Evolutionary conservation across 768 basidiomycete species (phyloP).

Genomic region (Amanita muscaria): DNA sequence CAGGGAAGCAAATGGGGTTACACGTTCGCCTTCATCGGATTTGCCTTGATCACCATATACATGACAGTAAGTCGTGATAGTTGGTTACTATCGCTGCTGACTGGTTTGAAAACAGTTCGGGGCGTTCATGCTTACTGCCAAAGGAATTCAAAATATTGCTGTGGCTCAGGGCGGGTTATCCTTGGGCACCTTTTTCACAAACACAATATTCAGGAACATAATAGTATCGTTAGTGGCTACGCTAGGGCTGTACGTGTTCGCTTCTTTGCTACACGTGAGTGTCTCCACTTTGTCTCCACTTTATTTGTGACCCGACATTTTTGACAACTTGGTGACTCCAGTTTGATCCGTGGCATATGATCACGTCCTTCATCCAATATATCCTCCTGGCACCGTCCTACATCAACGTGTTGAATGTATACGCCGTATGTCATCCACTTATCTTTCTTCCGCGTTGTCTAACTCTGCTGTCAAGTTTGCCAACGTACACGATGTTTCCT

Average conservation of each 20-base stretch:
- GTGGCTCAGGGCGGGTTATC: conserved; percentile 35
- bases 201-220: conserved; percentile 77
- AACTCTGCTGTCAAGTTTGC: conserved; percentile 43
- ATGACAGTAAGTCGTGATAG: conserved; percentile 63
- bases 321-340: conserved; percentile 20
- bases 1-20: conserved; percentile 87
- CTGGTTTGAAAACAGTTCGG: conserved; percentile 38
- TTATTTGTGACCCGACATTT: not conserved
- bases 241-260: conserved; percentile 77
- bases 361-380: conserved; percentile 94
- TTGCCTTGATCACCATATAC: conserved; percentile 87
- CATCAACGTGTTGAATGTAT: conserved; percentile 89
- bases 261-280: conserved; percentile 81
- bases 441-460: not conserved
- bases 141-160: conserved; percentile 61
- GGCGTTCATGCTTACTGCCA: conserved; percentile 76
- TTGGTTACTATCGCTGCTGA: not conserved
- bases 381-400: conserved; percentile 89
- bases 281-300: not conserved
- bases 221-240: conserved; percentile 83
- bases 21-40: conserved; percentile 77
- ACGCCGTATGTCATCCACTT: conserved; percentile 43
- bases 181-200: conserved; percentile 60
- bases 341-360: conserved; percentile 98
- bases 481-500: conserved; percentile 87